phyloP scores from a whole-genome alignment of 257 asterid genomes.

The Parsonsia alboflavescens region DNA sequence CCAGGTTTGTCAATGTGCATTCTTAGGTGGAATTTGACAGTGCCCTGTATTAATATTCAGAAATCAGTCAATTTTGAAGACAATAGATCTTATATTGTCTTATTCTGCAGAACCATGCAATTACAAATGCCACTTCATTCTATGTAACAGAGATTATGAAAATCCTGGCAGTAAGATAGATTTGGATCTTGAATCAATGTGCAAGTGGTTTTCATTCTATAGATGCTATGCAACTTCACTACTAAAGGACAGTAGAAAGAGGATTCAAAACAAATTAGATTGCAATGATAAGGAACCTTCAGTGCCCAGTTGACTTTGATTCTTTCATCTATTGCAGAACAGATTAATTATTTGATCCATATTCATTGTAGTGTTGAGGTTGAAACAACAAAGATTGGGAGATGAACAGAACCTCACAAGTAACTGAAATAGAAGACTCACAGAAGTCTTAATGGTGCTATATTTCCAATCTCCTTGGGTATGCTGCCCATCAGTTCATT shows the following conservation, averaged over 20 bases:
- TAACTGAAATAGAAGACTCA: constrained; percentile 20
- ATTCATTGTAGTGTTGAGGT: not conserved
- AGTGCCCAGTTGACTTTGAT: not conserved
- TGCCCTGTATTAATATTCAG: not conserved
- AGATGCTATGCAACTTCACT: not conserved
- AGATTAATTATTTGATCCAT: not conserved
- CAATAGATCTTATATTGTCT: not conserved
- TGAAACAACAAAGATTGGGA: constrained; percentile 3
- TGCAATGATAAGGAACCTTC: not conserved
- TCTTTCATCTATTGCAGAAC: not conserved
- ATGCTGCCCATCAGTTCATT: constrained; percentile 39
- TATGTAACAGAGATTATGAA: not conserved
- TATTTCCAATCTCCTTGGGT: constrained; percentile 42
- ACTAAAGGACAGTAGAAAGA: not conserved
- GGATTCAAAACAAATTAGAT: not conserved
- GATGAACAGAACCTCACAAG: not conserved
- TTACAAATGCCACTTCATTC: too few species aligned
- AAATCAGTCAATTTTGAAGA: not conserved
- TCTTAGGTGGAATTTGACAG: not conserved
- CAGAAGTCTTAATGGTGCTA: constrained; percentile 32
- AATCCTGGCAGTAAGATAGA: not conserved
- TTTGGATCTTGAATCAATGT: not conserved
- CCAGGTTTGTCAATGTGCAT: not conserved
- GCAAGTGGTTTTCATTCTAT: not conserved
- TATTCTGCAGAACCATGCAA: not conserved